Conservation (phyloP, 2,329 filamentous ascomycete genomes). For the Chlorencoelia australis region DNA sequence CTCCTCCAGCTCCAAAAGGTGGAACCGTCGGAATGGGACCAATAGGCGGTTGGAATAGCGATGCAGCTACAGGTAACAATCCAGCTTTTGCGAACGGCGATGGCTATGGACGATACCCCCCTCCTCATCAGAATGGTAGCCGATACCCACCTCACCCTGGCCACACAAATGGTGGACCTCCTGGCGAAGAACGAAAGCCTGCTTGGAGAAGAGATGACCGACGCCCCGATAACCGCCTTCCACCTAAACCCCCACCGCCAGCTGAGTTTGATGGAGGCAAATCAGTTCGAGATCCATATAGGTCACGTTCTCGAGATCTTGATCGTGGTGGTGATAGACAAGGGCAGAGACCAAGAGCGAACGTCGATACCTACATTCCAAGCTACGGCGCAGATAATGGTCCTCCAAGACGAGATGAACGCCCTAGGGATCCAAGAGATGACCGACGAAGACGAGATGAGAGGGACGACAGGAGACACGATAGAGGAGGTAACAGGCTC, state of each 20-base stretch:
- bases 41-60: conserved; percentile 29
- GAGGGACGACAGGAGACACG: conserved; percentile 30
- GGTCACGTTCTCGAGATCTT: conserved; percentile 32
- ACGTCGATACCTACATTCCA: conserved; percentile 41
- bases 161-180: conserved; percentile 21
- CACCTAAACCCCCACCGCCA: conserved; percentile 20
- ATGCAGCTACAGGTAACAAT: conserved; percentile 16
- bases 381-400: conserved; percentile 33
- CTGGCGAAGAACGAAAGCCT: conserved; percentile 24
- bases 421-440: conserved; percentile 26
- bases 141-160: conserved; percentile 18
- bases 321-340: conserved; percentile 15
- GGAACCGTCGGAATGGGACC: conserved; percentile 72
- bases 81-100: conserved; percentile 18
- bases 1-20: conserved; percentile 85
- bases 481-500: conserved; percentile 32
- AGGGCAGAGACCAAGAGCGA: conserved; percentile 11
- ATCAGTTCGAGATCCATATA: conserved; percentile 30
- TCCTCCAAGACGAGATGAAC: conserved; percentile 27
- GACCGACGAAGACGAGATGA: conserved; percentile 30
- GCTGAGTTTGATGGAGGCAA: conserved; percentile 21
- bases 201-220: conserved; percentile 24
- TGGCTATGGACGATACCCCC: conserved; percentile 12
- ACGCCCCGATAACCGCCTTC: conserved; percentile 24
- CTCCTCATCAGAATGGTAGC: conserved; percentile 19